phyloP scores from a whole-genome alignment of 2,329 filamentous ascomycete species.

The Aspergillus transmontanensis region DNA sequence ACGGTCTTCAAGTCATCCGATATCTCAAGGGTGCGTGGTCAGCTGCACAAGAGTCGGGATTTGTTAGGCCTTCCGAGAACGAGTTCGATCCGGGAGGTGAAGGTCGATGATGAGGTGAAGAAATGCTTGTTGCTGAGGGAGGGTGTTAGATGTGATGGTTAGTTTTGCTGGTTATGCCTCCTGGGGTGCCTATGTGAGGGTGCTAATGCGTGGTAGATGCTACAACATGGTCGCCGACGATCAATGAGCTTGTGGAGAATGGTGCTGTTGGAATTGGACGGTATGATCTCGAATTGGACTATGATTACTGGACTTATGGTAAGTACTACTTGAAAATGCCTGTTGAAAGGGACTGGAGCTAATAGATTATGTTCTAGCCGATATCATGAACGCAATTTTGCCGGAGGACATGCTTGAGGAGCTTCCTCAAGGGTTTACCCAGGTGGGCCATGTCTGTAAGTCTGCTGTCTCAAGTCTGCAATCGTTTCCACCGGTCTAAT shows the following conservation, averaged over 20 bases:
- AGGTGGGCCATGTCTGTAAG: conserved; percentile 81
- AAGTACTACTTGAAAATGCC: conserved; percentile 32
- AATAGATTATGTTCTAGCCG: conserved; percentile 54
- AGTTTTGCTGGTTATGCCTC: conserved; percentile 26
- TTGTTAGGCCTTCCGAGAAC: conserved; percentile 67
- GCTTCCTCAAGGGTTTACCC: conserved; percentile 82
- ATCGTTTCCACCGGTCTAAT: conserved; percentile 14
- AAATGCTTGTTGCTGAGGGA: conserved; percentile 45
- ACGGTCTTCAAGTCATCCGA: conserved; percentile 73
- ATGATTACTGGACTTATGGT: conserved; percentile 85
- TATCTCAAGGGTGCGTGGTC: conserved; percentile 70
- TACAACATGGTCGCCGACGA: conserved; percentile 73
- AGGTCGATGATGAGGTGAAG: conserved; percentile 48
- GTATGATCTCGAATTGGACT: conserved; percentile 75
- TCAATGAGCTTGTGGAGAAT: conserved; percentile 68
- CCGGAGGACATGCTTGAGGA: conserved; percentile 79
- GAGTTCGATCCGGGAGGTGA: conserved; percentile 59
- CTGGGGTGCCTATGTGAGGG: conserved; percentile 5
- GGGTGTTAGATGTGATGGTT: conserved; percentile 42
- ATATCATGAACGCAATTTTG: conserved; percentile 80
- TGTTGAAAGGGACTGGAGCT: neutral
- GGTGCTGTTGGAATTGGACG: conserved; percentile 72
- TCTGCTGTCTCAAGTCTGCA: conserved; percentile 17
- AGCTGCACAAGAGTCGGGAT: conserved; percentile 67
- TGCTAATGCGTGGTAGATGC: conserved; percentile 52